These are phyloP conservation scores for Pythium utonaiense DNA, from an alignment of 352 stramenopile species.

Conservation along the genomic window DNA sequence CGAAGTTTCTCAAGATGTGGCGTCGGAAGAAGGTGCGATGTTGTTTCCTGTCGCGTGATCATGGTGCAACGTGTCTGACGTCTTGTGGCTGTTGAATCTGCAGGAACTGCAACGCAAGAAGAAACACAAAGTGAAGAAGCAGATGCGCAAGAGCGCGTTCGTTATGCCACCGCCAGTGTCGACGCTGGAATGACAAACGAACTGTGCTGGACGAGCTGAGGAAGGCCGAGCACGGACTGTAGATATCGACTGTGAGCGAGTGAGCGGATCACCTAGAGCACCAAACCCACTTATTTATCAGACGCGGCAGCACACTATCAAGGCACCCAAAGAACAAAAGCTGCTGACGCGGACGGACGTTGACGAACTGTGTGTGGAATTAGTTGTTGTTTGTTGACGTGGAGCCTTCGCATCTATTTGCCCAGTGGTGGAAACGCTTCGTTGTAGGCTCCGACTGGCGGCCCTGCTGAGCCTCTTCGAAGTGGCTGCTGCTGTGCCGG, in stretches of 20 bases:
- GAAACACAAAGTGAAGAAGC: constrained; percentile 72
- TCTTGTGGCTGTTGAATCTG: not conserved
- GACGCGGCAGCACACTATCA: not conserved
- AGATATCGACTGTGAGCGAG: not conserved
- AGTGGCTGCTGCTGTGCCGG: constrained; percentile 19
- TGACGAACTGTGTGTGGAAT: not conserved
- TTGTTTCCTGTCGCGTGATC: no score
- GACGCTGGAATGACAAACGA: not conserved
- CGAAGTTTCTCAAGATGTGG: constrained; percentile 61
- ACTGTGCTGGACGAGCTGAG: not conserved
- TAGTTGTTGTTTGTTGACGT: not conserved
- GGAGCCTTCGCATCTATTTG: constrained; percentile 21
- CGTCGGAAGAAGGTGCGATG: constrained; percentile 57
- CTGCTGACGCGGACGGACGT: not conserved
- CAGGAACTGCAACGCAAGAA: constrained; percentile 70
- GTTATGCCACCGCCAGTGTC: constrained; percentile 4
- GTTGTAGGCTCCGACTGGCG: constrained; percentile 37
- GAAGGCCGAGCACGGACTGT: not conserved
- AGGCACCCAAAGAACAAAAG: not conserved
- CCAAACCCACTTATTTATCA: constrained; percentile 3
- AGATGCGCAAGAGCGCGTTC: constrained; percentile 37
- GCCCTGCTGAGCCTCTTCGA: constrained; percentile 17
- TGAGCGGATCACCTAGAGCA: not conserved
- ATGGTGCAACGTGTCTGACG: no score
- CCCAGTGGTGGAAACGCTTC: constrained; percentile 72